phyloP scores from a whole-genome alignment of 2,329 filamentous ascomycete genomes.

The Lecanicillium sp. region DNA sequence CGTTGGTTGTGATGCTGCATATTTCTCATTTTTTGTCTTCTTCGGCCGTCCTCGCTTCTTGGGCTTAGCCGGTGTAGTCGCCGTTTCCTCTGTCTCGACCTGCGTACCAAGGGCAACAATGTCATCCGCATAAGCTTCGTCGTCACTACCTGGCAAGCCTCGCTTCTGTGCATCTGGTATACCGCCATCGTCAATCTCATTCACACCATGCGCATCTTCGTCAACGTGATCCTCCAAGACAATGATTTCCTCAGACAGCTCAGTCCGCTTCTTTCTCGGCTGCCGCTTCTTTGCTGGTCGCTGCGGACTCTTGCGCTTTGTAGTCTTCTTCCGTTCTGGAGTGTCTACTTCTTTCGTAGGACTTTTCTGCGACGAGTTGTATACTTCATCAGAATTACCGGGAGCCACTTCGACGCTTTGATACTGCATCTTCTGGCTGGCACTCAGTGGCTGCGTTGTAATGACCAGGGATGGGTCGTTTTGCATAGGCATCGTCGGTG shows the following conservation, averaged over 20 bases:
- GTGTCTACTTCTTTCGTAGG: background rate
- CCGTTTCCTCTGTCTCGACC: constrained; percentile 1
- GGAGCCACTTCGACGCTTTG: constrained; percentile 15
- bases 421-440: constrained; percentile 30
- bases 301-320: background rate
- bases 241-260: background rate
- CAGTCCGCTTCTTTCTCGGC: background rate
- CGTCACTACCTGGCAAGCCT: background rate
- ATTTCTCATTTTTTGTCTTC: constrained; percentile 13
- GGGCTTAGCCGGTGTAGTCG: constrained; percentile 11
- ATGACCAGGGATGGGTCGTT: constrained; percentile 25
- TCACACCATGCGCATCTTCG: background rate
- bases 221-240: background rate
- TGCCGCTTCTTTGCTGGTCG: background rate
- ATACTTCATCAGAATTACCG: constrained; percentile 7
- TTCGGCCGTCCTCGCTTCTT: constrained; percentile 26
- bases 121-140: background rate
- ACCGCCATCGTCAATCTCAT: no score
- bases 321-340: background rate
- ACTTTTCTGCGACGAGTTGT: no score
- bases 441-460: constrained; percentile 23
- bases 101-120: background rate
- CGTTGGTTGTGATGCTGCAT: background rate
- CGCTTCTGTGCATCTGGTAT: no score
- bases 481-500: constrained; percentile 14